Percentiles rank a stretch among this genome's conserved stretches.
phyloP scores from a whole-genome alignment of 2,329 filamentous ascomycete species.

The Raffaelea deltoideospora region DNA sequence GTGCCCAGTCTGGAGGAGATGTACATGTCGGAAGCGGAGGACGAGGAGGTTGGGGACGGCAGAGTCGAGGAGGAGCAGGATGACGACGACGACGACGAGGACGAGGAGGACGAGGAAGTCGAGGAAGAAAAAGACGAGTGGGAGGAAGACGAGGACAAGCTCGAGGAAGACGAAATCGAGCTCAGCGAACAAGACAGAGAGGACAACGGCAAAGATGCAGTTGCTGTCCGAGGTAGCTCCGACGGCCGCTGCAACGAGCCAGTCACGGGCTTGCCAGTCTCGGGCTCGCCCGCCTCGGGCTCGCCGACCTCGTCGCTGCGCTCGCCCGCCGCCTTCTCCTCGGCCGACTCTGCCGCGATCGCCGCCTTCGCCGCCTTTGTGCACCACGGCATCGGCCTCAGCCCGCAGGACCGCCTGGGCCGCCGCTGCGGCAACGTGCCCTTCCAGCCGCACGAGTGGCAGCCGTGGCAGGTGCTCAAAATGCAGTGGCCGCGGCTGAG shows the following conservation, averaged over 20 bases:
- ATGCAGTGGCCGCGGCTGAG: slow-evolving; percentile 25
- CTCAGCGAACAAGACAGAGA: no score
- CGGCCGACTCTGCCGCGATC: slow-evolving; percentile 17
- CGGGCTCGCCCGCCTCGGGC: neutral
- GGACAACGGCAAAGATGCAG: no score
- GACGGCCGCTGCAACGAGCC: no score
- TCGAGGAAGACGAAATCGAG: neutral
- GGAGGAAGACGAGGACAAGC: neutral
- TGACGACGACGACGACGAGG: neutral
- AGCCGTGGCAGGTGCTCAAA: slow-evolving; percentile 28
- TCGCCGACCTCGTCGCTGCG: no score
- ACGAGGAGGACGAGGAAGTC: no score
- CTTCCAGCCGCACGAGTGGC: slow-evolving; percentile 21
- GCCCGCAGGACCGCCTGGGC: slow-evolving; percentile 12
- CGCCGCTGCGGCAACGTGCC: slow-evolving; percentile 19
- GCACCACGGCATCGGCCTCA: slow-evolving; percentile 24
- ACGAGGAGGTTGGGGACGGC: no score
- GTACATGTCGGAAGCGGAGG: slow-evolving; percentile 31
- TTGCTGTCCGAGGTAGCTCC: no score
- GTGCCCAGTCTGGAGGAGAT: slow-evolving; percentile 31
- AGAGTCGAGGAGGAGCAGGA: neutral
- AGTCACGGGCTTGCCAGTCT: no score
- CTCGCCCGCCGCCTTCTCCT: no score
- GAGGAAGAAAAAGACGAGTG: neutral
- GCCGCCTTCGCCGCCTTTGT: slow-evolving; percentile 14